Percentiles rank a stretch among this genome's conserved stretches.
These are phyloP conservation scores for Mollisiaceae sp. DNA, from an alignment of 2,329 filamentous ascomycete genomes.

Conservation along the genomic window DNA sequence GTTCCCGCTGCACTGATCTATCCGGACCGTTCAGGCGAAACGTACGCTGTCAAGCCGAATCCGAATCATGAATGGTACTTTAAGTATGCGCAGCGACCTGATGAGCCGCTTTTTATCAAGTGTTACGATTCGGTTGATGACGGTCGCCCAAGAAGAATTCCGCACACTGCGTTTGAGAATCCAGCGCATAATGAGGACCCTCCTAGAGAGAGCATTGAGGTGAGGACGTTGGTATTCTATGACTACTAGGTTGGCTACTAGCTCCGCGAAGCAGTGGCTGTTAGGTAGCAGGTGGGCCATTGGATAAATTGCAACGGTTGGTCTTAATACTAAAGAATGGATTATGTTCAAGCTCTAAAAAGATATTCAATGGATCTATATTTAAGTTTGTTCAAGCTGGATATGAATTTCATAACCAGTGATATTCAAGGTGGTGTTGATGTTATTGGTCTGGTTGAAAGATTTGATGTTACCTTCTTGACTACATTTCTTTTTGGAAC, in stretches of 20 bases:
- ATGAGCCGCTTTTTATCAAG: constrained; percentile 38
- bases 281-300: not conserved
- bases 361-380: too few relatives aligned
- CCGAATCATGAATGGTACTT: constrained; percentile 23
- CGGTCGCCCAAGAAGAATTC: constrained; percentile 56
- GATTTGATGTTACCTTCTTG: constrained; percentile 49
- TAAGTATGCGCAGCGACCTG: not conserved
- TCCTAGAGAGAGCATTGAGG: constrained; percentile 60
- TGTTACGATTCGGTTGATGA: constrained; percentile 64
- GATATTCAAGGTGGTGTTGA: constrained; percentile 52
- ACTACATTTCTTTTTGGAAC: constrained; percentile 48
- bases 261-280: not conserved
- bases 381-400: too few relatives aligned
- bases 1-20: constrained; percentile 21
- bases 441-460: constrained; percentile 49
- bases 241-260: not conserved
- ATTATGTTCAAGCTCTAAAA: too few relatives aligned
- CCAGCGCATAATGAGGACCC: constrained; percentile 48
- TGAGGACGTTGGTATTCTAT: constrained; percentile 57
- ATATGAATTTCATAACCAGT: too few relatives aligned
- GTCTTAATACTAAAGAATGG: too few relatives aligned
- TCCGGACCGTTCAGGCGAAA: not conserved
- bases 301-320: not conserved
- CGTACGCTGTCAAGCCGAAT: constrained; percentile 30
- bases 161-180: constrained; percentile 61